Base-by-base conservation (phyloP, 768 basidiomycete genomes). In the Gelatoporia subvermispora region DNA sequence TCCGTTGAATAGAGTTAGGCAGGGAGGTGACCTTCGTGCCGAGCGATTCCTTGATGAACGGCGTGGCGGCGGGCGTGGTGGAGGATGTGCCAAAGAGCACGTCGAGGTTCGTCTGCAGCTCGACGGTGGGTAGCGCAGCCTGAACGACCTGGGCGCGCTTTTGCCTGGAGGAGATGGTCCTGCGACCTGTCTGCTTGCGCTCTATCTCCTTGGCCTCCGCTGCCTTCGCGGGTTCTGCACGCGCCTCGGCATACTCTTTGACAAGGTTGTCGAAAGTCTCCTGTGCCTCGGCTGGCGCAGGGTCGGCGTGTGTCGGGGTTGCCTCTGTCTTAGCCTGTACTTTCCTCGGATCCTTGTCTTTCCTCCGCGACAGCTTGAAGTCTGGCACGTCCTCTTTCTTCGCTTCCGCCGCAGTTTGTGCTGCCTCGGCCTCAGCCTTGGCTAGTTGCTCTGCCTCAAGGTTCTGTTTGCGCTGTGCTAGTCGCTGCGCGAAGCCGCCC, bases 1-100 rank as follows among this genome's bases (percentile, higher is more conserved):
- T 54, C 28, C 44, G 47, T 38, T 63, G 66, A 37, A 65, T 39
- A 44, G 50, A 38, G 55, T 38, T 31, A 13, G 28, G 41, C 43
- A 17, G 51, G 41, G 40, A 41, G 15, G 11, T 35, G 17, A 7
- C 38, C n/a, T 51, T 38, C n/a, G 56, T 37, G 15, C 47, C 36
- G 17, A 24, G 16, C 7, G 36, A 42, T 2, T 25, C 25, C 3
- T 43, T 45, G 7, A 43, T 42, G 20, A 21, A 16, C 5, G 24
- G 23, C 13, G 49, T n/a, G 28, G 44, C 1, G 15, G 11, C 5
- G 3, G 46, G 20, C 1, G 38, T 17, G 18, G 53, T 8, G 20
- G 46, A 40, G 38, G 48, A 28, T 8, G 15, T 24, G 11, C 51
- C 52, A 35, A 55, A 55, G 36, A 58, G 47, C 35, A 45, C 43